Base-by-base conservation (phyloP, 805 yeast species). In the Saccharomycopsis sp. region DNA sequence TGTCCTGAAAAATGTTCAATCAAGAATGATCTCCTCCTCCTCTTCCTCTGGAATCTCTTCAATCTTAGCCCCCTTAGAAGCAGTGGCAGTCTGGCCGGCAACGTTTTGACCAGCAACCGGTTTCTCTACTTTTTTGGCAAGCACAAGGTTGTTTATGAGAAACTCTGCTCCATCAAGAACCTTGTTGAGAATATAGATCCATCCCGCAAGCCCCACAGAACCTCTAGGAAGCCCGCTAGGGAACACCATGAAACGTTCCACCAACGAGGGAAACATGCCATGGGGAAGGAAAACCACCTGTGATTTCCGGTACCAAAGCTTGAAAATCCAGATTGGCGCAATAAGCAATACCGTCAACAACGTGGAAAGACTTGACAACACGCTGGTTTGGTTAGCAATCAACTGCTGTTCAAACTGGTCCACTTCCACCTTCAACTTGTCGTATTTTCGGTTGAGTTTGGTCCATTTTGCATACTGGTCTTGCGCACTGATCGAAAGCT, bases 401-500 rank as follows among this genome's bases (percentile, higher is more conserved):
- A 85, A 66, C 9, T 69, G 65, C 48, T 70, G 67, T 54, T 75
- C 78, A 51, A 80, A 63, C 7, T 64, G 58, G 16, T 75, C 78
- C 50, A 86, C 72, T 60, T 87, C 82, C 15, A 70, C 74, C 50
- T 77, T 75, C 53, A 88, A 66, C 59, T 79, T 77, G 63, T 85
- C 91, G 58, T 78, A 73, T 64, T 78, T 79, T 53, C 99, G 79
- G 66, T 90, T 91, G 61, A 91, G 76, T 69, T 90, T 90, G 1
- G 97, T 95, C 98, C 98, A 94, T 66, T 81, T 85, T 29, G 97
- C 97, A 70, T 92, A 94, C 66, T 94, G 84, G 68, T 94, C 97
- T 70, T 92, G 97, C 1, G 97, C 92, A 57, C 89, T 81, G 8
- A 91, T 80, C 1, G 76, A 62, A 34, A 81, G 74, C 61, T 90